These are phyloP conservation scores for Leccinum pachyderme DNA, from an alignment of 1,284 basidiomycete species.

Conservation along the genomic window DNA sequence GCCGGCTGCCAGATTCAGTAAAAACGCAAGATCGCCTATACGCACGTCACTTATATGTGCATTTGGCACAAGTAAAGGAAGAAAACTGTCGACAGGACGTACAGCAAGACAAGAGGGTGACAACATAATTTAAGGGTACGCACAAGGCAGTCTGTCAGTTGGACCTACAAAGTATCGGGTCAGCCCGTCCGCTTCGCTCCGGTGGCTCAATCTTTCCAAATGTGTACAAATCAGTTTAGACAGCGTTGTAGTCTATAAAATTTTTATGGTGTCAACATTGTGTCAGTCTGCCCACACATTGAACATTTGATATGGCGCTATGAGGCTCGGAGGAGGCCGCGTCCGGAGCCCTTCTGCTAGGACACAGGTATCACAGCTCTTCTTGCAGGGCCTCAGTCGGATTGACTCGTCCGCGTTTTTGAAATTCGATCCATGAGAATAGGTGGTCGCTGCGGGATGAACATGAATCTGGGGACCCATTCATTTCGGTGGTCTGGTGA, in stretches of 20 bases:
- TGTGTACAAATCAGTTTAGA: constrained; percentile 4
- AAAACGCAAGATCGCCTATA: background rate
- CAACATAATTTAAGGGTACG: constrained; percentile 1
- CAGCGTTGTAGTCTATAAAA: constrained; percentile 4
- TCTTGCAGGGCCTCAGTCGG: background rate
- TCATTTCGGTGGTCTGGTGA: background rate
- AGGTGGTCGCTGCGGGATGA: background rate
- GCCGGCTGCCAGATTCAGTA: background rate
- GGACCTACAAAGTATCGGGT: constrained; percentile 24
- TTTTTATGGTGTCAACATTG: background rate
- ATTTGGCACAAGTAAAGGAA: constrained; percentile 4
- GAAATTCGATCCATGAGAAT: background rate
- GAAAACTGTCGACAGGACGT: background rate
- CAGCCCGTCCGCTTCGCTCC: constrained; percentile 7
- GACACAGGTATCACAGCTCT: background rate
- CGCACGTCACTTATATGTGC: constrained; percentile 9
- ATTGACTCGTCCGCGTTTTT: background rate
- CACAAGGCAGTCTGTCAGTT: constrained; percentile 1
- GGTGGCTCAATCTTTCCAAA: constrained; percentile 20
- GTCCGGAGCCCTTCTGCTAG: background rate
- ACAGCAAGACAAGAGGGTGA: background rate
- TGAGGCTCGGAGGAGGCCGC: no score
- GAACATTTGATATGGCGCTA: no score
- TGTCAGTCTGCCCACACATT: background rate
- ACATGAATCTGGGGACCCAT: background rate